Evolutionary conservation across 305 asterid genomes (phyloP).

Genomic region (Solanum hybrid): DNA sequence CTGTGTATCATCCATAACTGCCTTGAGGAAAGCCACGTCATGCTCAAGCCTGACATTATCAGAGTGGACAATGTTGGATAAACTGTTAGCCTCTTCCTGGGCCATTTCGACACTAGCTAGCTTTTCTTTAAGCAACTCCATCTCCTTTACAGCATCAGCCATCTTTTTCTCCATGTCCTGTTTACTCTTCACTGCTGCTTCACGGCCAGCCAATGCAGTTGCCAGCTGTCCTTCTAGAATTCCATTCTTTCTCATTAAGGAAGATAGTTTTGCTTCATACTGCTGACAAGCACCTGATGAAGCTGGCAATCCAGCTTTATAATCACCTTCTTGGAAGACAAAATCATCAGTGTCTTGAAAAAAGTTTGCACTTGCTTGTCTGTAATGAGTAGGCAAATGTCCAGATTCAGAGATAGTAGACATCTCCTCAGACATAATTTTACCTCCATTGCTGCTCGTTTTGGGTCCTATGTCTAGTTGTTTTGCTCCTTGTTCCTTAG

Average conservation of each 20-base stretch:
- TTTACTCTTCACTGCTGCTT: slow-evolving; percentile 66
- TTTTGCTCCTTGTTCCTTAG: slow-evolving; percentile 38
- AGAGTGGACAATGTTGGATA: slow-evolving; percentile 89
- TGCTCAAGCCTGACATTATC: slow-evolving; percentile 96
- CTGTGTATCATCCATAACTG: slow-evolving; percentile 90
- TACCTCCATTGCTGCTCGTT: slow-evolving; percentile 21
- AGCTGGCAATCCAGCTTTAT: slow-evolving; percentile 43
- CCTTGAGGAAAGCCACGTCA: slow-evolving; percentile 90
- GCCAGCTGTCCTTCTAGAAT: slow-evolving; percentile 72
- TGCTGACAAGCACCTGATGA: slow-evolving; percentile 45
- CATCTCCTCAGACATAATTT: slow-evolving; percentile 34
- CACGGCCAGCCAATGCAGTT: slow-evolving; percentile 58
- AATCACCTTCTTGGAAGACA: slow-evolving; percentile 42
- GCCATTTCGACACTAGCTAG: slow-evolving; percentile 66
- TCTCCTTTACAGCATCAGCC: slow-evolving; percentile 57
- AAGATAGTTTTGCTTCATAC: slow-evolving; percentile 60
- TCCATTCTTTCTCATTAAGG: slow-evolving; percentile 52
- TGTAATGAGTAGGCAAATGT: slow-evolving; percentile 27
- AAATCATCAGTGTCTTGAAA: slow-evolving; percentile 41
- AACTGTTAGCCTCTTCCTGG: slow-evolving; percentile 89
- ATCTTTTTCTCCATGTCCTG: slow-evolving; percentile 68
- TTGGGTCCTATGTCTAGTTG: slow-evolving; percentile 16
- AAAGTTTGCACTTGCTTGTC: slow-evolving; percentile 46
- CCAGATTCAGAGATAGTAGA: slow-evolving; percentile 38
- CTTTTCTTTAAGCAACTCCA: slow-evolving; percentile 83